Conservation (phyloP, 1,284 basidiomycete genomes). For the Peniophora sp. region DNA sequence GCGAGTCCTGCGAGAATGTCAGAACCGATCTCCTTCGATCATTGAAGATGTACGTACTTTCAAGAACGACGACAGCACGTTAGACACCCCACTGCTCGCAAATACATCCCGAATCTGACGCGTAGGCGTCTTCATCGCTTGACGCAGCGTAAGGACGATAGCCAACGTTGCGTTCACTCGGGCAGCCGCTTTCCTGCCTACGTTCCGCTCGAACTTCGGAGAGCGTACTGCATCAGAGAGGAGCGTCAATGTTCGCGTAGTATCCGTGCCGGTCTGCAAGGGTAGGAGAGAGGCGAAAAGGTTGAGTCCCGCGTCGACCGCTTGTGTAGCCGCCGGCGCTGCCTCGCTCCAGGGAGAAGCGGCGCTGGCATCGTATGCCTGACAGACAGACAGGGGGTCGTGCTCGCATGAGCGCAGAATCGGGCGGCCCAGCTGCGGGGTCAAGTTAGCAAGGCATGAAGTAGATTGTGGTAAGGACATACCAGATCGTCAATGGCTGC, state of each 20-base stretch:
- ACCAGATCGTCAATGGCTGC: constrained; percentile 71
- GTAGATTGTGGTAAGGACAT: constrained; percentile 15
- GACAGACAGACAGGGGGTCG: constrained; percentile 75
- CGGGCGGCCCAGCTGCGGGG: constrained; percentile 60
- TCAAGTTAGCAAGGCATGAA: not conserved
- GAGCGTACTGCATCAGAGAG: constrained; percentile 70
- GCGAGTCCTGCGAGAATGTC: constrained; percentile 48
- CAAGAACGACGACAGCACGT: constrained; percentile 65
- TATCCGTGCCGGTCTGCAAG: constrained; percentile 67
- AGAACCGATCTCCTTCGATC: not conserved
- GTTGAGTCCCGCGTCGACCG: constrained; percentile 85
- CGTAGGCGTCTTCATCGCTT: constrained; percentile 42
- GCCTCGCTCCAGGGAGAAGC: constrained; percentile 48
- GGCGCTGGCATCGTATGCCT: constrained; percentile 33
- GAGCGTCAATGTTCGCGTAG: constrained; percentile 60
- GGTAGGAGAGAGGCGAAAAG: constrained; percentile 81
- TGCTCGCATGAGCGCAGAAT: constrained; percentile 84
- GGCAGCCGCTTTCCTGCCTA: constrained; percentile 84
- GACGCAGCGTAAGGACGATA: constrained; percentile 66
- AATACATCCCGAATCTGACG: constrained; percentile 63
- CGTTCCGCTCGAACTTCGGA: constrained; percentile 81
- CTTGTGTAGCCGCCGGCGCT: constrained; percentile 74
- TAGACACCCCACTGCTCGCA: constrained; percentile 63
- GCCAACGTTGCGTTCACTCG: constrained; percentile 81
- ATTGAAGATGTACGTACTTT: constrained; percentile 43